phyloP scores from a whole-genome alignment of 2,329 filamentous ascomycete genomes.

The Hirsutella thompsonii region DNA sequence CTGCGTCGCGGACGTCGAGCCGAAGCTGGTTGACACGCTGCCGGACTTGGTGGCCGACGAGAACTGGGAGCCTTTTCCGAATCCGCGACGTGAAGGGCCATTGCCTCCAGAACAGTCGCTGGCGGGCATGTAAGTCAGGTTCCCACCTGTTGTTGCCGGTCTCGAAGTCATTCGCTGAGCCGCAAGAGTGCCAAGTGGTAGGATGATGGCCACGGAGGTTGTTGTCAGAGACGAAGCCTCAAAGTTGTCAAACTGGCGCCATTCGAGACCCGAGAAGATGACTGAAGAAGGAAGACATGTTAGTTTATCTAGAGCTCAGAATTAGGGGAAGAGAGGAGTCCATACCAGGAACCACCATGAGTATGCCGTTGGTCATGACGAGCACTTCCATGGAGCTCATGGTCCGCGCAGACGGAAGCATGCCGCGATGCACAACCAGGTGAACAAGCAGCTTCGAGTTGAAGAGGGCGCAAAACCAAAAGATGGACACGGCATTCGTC shows the following conservation, averaged over 20 bases:
- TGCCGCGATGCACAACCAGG: slow-evolving; percentile 30
- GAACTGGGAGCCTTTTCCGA: too few species aligned
- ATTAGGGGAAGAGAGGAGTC: not conserved
- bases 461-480: slow-evolving; percentile 44
- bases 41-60: slow-evolving; percentile 7
- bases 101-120: not conserved
- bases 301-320: not conserved
- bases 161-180: slow-evolving; percentile 30
- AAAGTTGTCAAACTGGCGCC: slow-evolving; percentile 26
- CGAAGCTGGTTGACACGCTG: slow-evolving; percentile 9
- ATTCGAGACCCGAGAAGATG: slow-evolving; percentile 36
- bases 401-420: slow-evolving; percentile 28
- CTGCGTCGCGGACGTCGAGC: slow-evolving; percentile 8
- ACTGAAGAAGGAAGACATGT: slow-evolving; percentile 17
- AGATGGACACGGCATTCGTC: slow-evolving; percentile 27
- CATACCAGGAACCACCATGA: slow-evolving; percentile 44
- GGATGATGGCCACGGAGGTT: slow-evolving; percentile 35
- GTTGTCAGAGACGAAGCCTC: slow-evolving; percentile 35
- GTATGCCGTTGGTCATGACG: slow-evolving; percentile 39
- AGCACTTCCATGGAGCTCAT: slow-evolving; percentile 41
- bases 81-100: not conserved
- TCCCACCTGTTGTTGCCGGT: slow-evolving; percentile 4
- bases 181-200: slow-evolving; percentile 38
- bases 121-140: slow-evolving; percentile 7
- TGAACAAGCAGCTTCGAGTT: slow-evolving; percentile 36